Base-by-base conservation (phyloP, 768 basidiomycete genomes). In the Boletus speciosus region DNA sequence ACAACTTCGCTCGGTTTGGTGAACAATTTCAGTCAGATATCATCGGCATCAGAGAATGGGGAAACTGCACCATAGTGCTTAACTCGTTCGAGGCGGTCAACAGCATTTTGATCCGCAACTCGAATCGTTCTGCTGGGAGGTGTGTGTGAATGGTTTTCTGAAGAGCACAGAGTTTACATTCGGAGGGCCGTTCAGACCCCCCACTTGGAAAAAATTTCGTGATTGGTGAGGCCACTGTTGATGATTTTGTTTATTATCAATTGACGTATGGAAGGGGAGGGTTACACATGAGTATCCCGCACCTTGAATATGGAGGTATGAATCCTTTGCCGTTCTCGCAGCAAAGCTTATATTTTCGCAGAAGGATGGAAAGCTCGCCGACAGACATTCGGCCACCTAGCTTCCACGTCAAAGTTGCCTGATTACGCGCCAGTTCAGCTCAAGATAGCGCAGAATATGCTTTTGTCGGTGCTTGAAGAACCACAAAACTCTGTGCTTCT, bases 51-150 rank as follows among this genome's bases (percentile, higher is more conserved):
- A 46, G 6, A 39, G 51, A 52, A 46, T 52, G 51, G 51, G 44
- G 51, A 16, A 46, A 32, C 21, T 52, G 51, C 31, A 46, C 51
- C 35, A 39, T 52, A 4, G 51, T 52, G 15, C 51, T 52, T 21
- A 52, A 46, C 15, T 52, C 51, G n/a, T 52, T 52, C 36, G 51
- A 52, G 27, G 51, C 51, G 2, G 44, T 52, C 36, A 46, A 46
- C 31, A 32, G 7, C 44, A 38, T 52, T 16, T 32, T 52, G 27
- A 52, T 46, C 25, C 51, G 31, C 27, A 52, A 52, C 32, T 52
- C 51, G 23, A 37, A 52, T 32, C 43, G 37, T 8, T 46, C 51
- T 31, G 44, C 51, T 7, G 36, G 45, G 12, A 52, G 51, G 51
- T 52, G 15, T 9, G 31, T 6, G 51, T 16, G 31, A 41, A 41